Conservation (phyloP, 1,284 basidiomycete genomes). For the Ceratobasidium sp. region DNA sequence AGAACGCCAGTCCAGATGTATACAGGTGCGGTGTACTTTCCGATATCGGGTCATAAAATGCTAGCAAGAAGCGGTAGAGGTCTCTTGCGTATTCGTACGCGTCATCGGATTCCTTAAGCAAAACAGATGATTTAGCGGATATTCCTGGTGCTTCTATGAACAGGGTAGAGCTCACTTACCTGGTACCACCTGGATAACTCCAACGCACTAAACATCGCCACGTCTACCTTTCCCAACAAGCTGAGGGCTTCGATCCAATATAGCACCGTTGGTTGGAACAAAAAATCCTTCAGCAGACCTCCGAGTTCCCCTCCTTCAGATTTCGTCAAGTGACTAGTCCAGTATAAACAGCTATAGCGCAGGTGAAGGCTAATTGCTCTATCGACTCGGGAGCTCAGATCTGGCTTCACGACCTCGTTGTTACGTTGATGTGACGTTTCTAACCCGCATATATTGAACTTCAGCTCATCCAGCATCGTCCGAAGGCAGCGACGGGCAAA, state of each 20-base stretch:
- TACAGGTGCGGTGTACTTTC: slow-evolving; percentile 41
- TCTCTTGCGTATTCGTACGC: slow-evolving; percentile 1
- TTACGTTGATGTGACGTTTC: slow-evolving; percentile 11
- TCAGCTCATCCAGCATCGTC: slow-evolving; percentile 11
- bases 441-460: slow-evolving; percentile 23
- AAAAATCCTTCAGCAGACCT: background rate
- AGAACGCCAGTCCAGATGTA: slow-evolving; percentile 30
- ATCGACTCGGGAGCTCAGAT: background rate
- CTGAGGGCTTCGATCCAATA: slow-evolving; percentile 42
- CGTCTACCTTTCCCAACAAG: slow-evolving; percentile 9
- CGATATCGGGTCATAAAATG: slow-evolving; percentile 28
- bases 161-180: slow-evolving; percentile 4
- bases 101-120: background rate
- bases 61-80: slow-evolving; percentile 15
- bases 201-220: background rate
- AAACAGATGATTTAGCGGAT: no score
- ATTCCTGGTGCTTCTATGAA: background rate
- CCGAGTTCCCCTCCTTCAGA: background rate
- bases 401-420: slow-evolving; percentile 8
- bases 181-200: background rate
- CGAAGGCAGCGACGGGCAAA: slow-evolving; percentile 13
- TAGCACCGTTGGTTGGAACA: no score
- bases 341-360: slow-evolving; percentile 33
- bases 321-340: slow-evolving; percentile 24
- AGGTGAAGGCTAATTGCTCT: background rate